Evolutionary conservation across 2,329 filamentous ascomycete species (phyloP).

Genomic region (Neonectria coccinea): DNA sequence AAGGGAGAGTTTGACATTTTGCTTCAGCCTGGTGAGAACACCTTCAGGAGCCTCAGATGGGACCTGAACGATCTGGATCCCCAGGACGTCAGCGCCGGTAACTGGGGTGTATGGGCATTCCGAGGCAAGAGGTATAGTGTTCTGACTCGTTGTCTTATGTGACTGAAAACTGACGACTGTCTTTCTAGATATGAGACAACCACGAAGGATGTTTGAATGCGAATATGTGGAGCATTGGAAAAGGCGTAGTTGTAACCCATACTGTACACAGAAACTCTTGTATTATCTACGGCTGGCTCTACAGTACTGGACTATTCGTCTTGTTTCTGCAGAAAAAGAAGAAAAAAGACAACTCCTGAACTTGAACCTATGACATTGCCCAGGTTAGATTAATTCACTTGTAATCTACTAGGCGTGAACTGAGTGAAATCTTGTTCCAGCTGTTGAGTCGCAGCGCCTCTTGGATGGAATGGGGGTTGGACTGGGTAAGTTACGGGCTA

Average conservation of each 20-base stretch:
- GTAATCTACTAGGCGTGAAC: not conserved
- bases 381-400: no score
- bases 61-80: slow-evolving; percentile 96
- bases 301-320: slow-evolving; percentile 3
- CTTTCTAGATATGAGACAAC: slow-evolving; percentile 71
- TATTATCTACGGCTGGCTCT: slow-evolving; percentile 23
- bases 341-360: slow-evolving; percentile 25
- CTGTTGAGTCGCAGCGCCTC: slow-evolving; percentile 14
- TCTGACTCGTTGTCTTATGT: slow-evolving; percentile 41
- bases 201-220: slow-evolving; percentile 57
- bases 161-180: slow-evolving; percentile 11
- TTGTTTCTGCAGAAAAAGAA: slow-evolving; percentile 22
- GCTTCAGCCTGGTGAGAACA: slow-evolving; percentile 92
- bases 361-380: not conserved
- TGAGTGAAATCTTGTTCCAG: not conserved
- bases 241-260: slow-evolving; percentile 24
- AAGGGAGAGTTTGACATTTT: slow-evolving; percentile 92
- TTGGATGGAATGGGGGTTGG: not conserved
- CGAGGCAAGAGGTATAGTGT: slow-evolving; percentile 87
- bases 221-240: slow-evolving; percentile 2
- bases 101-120: slow-evolving; percentile 98
- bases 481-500: slow-evolving; percentile 7
- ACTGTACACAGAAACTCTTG: slow-evolving; percentile 36
- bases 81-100: slow-evolving; percentile 92
- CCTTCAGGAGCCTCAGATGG: slow-evolving; percentile 94